Percentiles rank a stretch among this genome's conserved stretches.
Evolutionary conservation across 805 yeast species (phyloP).

Genomic region (Spathaspora gorwiae): DNA sequence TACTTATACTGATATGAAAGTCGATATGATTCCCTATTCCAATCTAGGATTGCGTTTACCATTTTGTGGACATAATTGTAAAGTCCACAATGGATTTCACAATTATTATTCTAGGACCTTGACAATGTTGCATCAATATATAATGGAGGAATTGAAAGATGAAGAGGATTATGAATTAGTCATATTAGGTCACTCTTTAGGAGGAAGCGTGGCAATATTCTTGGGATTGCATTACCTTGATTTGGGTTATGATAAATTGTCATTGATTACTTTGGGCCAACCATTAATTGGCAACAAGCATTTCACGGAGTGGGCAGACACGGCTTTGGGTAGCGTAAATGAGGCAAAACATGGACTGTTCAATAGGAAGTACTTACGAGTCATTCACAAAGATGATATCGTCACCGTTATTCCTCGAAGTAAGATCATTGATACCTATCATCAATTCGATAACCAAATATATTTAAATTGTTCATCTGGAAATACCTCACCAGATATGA

Average conservation of each 20-base stretch:
- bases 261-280: slow-evolving; percentile 41
- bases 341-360: slow-evolving; percentile 16
- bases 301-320: slow-evolving; percentile 35
- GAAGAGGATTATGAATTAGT: slow-evolving; percentile 19
- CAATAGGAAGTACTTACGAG: slow-evolving; percentile 19
- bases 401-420: slow-evolving; percentile 24
- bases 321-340: slow-evolving; percentile 24
- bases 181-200: slow-evolving; percentile 33
- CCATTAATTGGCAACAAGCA: slow-evolving; percentile 38
- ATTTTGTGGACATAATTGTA: slow-evolving; percentile 28
- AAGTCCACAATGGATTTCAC: slow-evolving; percentile 36
- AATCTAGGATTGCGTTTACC: slow-evolving; percentile 19
- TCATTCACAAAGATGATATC: slow-evolving; percentile 22
- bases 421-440: slow-evolving; percentile 18
- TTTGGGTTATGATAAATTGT: slow-evolving; percentile 25
- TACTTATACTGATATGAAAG: slow-evolving; percentile 34
- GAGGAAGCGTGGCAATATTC: slow-evolving; percentile 38
- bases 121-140: slow-evolving; percentile 16
- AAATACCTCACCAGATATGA: slow-evolving; percentile 18
- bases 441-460: slow-evolving; percentile 35
- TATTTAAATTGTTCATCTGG: slow-evolving; percentile 29
- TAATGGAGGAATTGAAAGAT: slow-evolving; percentile 16
- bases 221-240: slow-evolving; percentile 33
- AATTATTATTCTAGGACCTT: slow-evolving; percentile 26
- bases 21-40: slow-evolving; percentile 28